Base-by-base conservation (phyloP, 768 basidiomycete genomes). In the Rhizopogon vesiculosus region DNA sequence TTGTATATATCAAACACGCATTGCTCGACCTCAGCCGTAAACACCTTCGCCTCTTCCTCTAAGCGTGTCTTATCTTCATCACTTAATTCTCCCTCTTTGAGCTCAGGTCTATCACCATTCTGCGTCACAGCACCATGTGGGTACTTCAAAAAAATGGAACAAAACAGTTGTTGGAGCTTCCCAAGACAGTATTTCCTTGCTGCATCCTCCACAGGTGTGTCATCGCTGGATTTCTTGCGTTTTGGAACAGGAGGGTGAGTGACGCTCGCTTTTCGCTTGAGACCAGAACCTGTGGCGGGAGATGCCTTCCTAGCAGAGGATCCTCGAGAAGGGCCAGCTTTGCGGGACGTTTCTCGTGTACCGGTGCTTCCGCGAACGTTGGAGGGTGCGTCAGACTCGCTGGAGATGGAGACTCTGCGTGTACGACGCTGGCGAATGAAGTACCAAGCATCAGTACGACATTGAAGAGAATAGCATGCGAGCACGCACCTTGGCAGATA, bases 161-260 rank as follows among this genome's bases (percentile, higher is more conserved):
- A 74, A 68, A 92, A 82, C 58, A 91, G 72, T 46, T 88, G 86
- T 62, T 84, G 80, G 61, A 92, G 71, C 69, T 91, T 91, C 13
- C 80, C 79, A 48, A 89, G 74, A 68, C 91, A 93, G 61, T 91
- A 93, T 66, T 85, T 91, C 59, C 91, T 78, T 0, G 82, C 78
- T 8, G 88, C 83, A 62, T 93, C 91, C n/a, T 86, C 86, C 6
- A 73, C 68, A 1, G 76, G 70, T n/a, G 64, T 62, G 40, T 68
- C 67, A 31, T 75, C 71, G 31, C 76, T 76, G 19, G 73, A 68
- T 63, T 75, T 80, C 56, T 79, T 75, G 65, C 84, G 85, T 13
- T 78, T 65, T 16, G 77, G 62, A 7, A 75, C 76, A 9, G 75
- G 68, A 42, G 74, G 69, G 7, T 69, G 67, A 3, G 72, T 65